These are phyloP conservation scores for Aspergillaceae sp. DNA, from an alignment of 2,329 filamentous ascomycete genomes.

Conservation along the genomic window DNA sequence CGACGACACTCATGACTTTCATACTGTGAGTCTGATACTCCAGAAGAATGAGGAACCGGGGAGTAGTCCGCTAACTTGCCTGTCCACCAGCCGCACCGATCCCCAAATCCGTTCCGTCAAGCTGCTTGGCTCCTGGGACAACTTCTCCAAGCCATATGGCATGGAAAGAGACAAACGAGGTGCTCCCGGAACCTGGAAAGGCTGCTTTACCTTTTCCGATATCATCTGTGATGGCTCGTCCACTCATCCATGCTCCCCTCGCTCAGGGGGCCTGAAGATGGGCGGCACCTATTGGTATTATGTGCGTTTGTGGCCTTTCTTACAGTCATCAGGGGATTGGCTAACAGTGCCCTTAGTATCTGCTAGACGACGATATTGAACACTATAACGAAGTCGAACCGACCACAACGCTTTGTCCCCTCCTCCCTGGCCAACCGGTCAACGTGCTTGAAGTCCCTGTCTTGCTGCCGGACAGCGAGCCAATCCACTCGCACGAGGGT, in stretches of 20 bases:
- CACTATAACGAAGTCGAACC: conserved; percentile 64
- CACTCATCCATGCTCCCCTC: conserved; percentile 44
- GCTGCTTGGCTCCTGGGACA: conserved; percentile 90
- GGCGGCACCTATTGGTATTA: conserved; percentile 94
- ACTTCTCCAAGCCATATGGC: conserved; percentile 68
- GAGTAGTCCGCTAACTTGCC: neutral
- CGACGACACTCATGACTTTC: conserved; percentile 30
- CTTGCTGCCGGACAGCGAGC: conserved; percentile 46
- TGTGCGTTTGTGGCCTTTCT: conserved; percentile 45
- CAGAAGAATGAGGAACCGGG: neutral
- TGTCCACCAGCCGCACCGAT: conserved; percentile 22
- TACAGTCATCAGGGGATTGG: too few relatives aligned
- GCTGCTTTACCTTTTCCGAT: conserved; percentile 77
- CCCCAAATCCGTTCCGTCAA: conserved; percentile 54
- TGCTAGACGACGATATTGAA: conserved; percentile 70
- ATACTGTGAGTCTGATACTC: conserved; percentile 20
- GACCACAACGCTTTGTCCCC: conserved; percentile 70
- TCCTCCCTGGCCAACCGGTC: conserved; percentile 77
- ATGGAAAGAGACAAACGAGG: conserved; percentile 74
- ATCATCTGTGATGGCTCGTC: conserved; percentile 71
- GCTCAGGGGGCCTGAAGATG: conserved; percentile 79
- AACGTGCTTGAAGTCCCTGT: conserved; percentile 76
- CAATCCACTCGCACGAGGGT: conserved; percentile 51
- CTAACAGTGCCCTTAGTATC: conserved; percentile 51
- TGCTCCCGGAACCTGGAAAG: conserved; percentile 70